Conservation (phyloP, 306 rosid genomes). For the Mucuna pruriens region DNA sequence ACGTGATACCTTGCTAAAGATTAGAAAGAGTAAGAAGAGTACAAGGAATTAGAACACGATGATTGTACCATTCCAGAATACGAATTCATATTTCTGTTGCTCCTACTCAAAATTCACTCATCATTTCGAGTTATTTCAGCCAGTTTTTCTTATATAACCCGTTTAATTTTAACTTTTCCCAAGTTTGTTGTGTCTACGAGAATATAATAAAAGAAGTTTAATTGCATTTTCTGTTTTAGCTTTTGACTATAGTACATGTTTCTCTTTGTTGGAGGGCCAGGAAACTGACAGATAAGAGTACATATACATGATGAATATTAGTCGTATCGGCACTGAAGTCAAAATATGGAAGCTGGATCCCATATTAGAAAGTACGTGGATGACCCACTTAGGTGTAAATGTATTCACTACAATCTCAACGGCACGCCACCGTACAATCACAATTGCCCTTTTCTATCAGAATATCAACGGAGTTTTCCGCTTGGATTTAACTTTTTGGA, state of each 20-base stretch:
- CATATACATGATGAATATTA: not conserved
- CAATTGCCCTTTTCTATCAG: not conserved
- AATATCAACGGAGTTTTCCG: not conserved
- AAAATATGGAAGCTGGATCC: not conserved
- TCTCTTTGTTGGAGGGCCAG: not conserved
- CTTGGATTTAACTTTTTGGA: not conserved
- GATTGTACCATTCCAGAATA: not conserved
- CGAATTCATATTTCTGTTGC: conserved; percentile 15
- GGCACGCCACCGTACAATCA: not conserved
- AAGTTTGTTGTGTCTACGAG: not conserved
- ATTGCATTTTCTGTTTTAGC: not conserved
- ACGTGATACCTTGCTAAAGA: conserved; percentile 48
- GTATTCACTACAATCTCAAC: not conserved
- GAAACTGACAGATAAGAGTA: not conserved
- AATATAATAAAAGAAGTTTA: not conserved
- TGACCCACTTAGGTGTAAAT: not conserved
- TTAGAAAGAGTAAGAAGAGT: conserved; percentile 51
- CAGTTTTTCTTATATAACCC: not conserved
- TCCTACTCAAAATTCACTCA: not conserved
- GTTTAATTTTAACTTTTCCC: conserved; percentile 12
- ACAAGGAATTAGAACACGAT: conserved; percentile 41
- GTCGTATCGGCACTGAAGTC: not conserved
- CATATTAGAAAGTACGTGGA: not conserved
- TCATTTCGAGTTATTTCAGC: conserved; percentile 10
- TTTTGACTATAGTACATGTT: not conserved